Base-by-base conservation (phyloP, 176 grass and related monocot species). In the Carex scoparia region DNA sequence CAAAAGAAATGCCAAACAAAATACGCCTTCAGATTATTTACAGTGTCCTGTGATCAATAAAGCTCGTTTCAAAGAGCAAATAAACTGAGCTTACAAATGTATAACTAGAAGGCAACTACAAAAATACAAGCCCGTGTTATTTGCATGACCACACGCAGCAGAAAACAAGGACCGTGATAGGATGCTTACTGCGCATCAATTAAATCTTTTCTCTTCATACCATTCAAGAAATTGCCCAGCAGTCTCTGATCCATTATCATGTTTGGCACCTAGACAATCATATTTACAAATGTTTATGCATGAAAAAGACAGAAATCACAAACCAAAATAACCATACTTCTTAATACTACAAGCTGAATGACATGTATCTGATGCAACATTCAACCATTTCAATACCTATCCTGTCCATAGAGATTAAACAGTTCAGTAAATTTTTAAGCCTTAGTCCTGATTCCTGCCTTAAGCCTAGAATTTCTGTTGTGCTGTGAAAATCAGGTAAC, bases 221-320 rank as follows among this genome's bases (percentile, higher is more conserved):
- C 86, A 63, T 79, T 68, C 18, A 94, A 83, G 81, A 86, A 92
- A 88, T 83, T 92, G 30, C 86, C 82, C 23, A 94, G 76, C 77
- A 94, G 16, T 81, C 84, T 90, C 85, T 94, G 92, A 92, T 94
- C 92, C 90, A 94, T 90, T 86, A 94, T 84, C 90, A 94, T 94
- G 65, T 87, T 94, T 11, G 92, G 92, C 65, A 94, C 88, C 92
- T 92, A 85, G 80, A 86, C 53, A 58, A 58, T 58, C 53, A 56
- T 35, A 18, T 79, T 58, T 30, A 8, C 18, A 5, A 79, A 31
- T 79, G 23, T 58, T 79, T 79, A 31, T 54, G 73, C 13, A 35
- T 58, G 3, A 3, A 33, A 16, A 78, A 78, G 16, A 10, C 18
- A 12, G 10, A 2, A 16, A 32, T 32, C 46, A 32, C 37, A 58